Conservation (phyloP, 2,329 filamentous ascomycete genomes). For the Nemania sp. region DNA sequence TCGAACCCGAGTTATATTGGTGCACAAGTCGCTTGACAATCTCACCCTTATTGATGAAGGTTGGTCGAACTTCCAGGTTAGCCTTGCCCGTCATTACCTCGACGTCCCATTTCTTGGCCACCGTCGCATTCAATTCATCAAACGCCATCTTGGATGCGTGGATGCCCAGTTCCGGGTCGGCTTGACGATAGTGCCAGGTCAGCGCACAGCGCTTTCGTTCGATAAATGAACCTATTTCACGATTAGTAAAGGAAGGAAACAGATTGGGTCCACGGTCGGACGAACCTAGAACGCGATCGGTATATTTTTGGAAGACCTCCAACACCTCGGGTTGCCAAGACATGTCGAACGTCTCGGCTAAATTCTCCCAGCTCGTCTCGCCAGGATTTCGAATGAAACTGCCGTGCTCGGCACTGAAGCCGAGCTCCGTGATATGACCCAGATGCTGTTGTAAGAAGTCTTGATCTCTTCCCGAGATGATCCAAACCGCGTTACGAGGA, state of each 20-base stretch:
- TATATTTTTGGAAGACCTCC: slow-evolving; percentile 84
- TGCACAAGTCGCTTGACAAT: slow-evolving; percentile 84
- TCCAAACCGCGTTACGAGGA: slow-evolving; percentile 89
- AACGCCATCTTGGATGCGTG: slow-evolving; percentile 83
- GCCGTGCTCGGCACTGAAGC: slow-evolving; percentile 96
- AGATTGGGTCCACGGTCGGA: slow-evolving; percentile 15
- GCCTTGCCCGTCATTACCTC: slow-evolving; percentile 98
- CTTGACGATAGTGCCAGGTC: slow-evolving; percentile 96
- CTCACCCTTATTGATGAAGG: slow-evolving; percentile 97
- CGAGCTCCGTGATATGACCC: slow-evolving; percentile 85
- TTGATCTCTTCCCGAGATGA: slow-evolving; percentile 94
- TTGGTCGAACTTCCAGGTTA: slow-evolving; percentile 94
- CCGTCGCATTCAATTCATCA: slow-evolving; percentile 76
- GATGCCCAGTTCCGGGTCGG: slow-evolving; percentile 81
- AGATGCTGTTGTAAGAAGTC: slow-evolving; percentile 89
- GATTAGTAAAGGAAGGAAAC: slow-evolving; percentile 12
- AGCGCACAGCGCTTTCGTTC: slow-evolving; percentile 92
- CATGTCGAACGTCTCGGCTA: slow-evolving; percentile 88
- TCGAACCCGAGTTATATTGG: slow-evolving; percentile 63
- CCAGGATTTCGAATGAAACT: slow-evolving; percentile 89
- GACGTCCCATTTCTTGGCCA: slow-evolving; percentile 81
- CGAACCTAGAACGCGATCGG: slow-evolving; percentile 80
- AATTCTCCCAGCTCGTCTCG: slow-evolving; percentile 80
- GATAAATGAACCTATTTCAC: slow-evolving; percentile 74
- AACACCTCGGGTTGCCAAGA: slow-evolving; percentile 87